Evolutionary conservation across 495 filamentous ascomycete species (phyloP).

Genomic region (Annulohypoxylon stygium): DNA sequence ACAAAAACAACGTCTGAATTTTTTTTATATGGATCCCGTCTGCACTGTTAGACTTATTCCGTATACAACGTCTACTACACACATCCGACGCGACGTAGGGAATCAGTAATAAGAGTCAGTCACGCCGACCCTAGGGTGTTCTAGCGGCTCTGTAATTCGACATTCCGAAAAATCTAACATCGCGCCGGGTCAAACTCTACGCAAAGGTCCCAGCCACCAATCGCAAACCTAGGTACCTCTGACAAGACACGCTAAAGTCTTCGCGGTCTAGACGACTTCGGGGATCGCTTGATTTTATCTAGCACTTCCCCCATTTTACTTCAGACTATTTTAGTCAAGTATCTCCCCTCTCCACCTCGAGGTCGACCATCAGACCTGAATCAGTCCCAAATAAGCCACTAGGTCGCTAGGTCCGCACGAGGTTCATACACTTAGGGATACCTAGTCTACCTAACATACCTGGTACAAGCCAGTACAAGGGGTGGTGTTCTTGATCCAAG

Average conservation of each 20-base stretch:
- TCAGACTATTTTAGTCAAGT: slow-evolving; percentile 46
- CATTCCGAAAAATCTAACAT: slow-evolving; percentile 46
- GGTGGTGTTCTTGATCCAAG: slow-evolving; percentile 27
- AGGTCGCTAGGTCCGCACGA: slow-evolving; percentile 42
- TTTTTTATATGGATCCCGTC: slow-evolving; percentile 31
- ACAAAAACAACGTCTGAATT: slow-evolving; percentile 14
- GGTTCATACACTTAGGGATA: slow-evolving; percentile 19
- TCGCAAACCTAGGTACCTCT: slow-evolving; percentile 43
- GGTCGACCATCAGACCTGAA: slow-evolving; percentile 27
- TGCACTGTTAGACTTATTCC: slow-evolving; percentile 17
- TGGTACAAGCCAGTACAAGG: slow-evolving; percentile 24
- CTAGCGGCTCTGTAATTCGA: slow-evolving; percentile 46
- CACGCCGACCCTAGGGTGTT: slow-evolving; percentile 29
- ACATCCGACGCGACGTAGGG: slow-evolving; percentile 33
- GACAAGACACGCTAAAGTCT: slow-evolving; percentile 45
- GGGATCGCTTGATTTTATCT: slow-evolving; percentile 40
- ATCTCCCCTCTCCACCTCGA: slow-evolving; percentile 41
- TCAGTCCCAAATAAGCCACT: slow-evolving; percentile 31
- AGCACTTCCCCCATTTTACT: slow-evolving; percentile 45
- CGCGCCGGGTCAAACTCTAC: slow-evolving; percentile 42
- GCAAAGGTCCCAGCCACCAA: slow-evolving; percentile 42
- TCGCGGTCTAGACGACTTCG: slow-evolving; percentile 45
- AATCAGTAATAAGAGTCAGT: slow-evolving; percentile 40
- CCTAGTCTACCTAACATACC: slow-evolving; percentile 2
- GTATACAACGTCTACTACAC: slow-evolving; percentile 23